Percentiles rank a stretch among this genome's conserved stretches.
Conservation (phyloP, 768 basidiomycete genomes). For the Panellus pusillus region DNA sequence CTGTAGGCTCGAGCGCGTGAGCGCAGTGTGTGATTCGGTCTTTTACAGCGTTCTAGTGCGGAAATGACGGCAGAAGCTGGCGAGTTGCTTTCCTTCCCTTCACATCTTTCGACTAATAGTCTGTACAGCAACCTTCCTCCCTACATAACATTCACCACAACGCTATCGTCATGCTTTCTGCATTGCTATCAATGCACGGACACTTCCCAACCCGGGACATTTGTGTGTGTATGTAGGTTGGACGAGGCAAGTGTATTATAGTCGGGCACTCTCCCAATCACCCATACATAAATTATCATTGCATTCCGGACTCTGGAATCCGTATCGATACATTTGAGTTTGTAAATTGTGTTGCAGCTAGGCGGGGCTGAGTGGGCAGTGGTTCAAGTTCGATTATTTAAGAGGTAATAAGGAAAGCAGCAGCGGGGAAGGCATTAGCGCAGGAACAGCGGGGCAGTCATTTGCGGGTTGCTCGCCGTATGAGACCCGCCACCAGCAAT, state of each 20-base stretch:
- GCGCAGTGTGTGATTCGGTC: constrained; percentile 10
- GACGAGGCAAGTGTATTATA: constrained; percentile 15
- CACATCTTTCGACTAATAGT: neutral
- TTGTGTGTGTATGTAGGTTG: constrained; percentile 13
- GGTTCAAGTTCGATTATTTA: constrained; percentile 12
- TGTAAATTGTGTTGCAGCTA: constrained; percentile 11
- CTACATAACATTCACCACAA: constrained; percentile 43
- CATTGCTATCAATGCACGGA: constrained; percentile 1
- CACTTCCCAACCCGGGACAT: neutral
- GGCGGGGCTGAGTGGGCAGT: constrained; percentile 16
- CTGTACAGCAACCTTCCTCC: constrained; percentile 56
- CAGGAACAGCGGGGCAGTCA: constrained; percentile 28
- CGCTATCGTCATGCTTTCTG: constrained; percentile 12
- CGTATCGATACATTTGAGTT: constrained; percentile 12
- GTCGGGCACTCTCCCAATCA: neutral
- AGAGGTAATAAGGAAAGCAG: constrained; percentile 1
- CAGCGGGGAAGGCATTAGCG: constrained; percentile 18
- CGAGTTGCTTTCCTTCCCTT: constrained; percentile 32
- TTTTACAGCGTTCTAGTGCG: constrained; percentile 45
- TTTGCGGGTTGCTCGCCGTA: constrained; percentile 78
- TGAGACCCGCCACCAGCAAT: constrained; percentile 67
- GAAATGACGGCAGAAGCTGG: constrained; percentile 76
- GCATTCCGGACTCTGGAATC: constrained; percentile 10
- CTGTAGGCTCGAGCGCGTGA: constrained; percentile 8
- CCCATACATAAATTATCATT: constrained; percentile 15